A percentile compares a stretch with the other conserved stretches of the same genome.
Conservation (phyloP, 2,329 filamentous ascomycete species). For the Phialophora expanda region DNA sequence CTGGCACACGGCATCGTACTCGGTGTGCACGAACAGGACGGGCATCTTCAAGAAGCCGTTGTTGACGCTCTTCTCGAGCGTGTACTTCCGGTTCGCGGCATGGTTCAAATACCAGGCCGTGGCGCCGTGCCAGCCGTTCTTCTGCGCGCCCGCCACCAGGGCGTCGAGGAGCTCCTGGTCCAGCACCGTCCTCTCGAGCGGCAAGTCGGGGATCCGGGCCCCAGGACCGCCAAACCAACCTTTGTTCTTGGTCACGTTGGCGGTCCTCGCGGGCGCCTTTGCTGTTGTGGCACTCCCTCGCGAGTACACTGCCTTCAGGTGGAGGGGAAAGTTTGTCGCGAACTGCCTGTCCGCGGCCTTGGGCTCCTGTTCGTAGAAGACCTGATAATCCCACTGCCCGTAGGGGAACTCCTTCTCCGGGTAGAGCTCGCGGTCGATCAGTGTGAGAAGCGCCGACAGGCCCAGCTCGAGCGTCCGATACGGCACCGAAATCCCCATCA, state of each 20-base stretch:
- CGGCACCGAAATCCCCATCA: conserved; percentile 46
- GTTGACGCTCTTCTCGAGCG: conserved; percentile 48
- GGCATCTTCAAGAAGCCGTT: conserved; percentile 29
- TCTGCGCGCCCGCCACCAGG: conserved; percentile 42
- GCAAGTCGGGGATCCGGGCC: conserved; percentile 21
- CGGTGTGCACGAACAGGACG: conserved; percentile 29
- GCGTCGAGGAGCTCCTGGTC: conserved; percentile 24
- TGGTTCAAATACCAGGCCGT: conserved; percentile 54
- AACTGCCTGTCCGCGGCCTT: conserved; percentile 18
- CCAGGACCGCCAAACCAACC: conserved; percentile 31
- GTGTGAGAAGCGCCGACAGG: conserved; percentile 44
- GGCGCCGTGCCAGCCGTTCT: conserved; percentile 49
- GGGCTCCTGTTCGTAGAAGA: conserved; percentile 28
- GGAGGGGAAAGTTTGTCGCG: conserved; percentile 18
- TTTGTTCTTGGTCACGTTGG: conserved; percentile 39
- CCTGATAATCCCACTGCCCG: conserved; percentile 34
- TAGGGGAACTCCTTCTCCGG: conserved; percentile 50
- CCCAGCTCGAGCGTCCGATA: conserved; percentile 52
- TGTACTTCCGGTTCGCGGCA: conserved; percentile 50
- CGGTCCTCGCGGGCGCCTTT: conserved; percentile 9
- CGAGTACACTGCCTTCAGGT: conserved; percentile 20
- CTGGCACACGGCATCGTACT: conserved; percentile 24
- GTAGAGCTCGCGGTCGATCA: conserved; percentile 53
- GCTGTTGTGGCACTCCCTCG: conserved; percentile 7
- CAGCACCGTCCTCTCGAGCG: conserved; percentile 23